Base-by-base conservation (phyloP, 1,284 basidiomycete species). In the Leccinum discolor region DNA sequence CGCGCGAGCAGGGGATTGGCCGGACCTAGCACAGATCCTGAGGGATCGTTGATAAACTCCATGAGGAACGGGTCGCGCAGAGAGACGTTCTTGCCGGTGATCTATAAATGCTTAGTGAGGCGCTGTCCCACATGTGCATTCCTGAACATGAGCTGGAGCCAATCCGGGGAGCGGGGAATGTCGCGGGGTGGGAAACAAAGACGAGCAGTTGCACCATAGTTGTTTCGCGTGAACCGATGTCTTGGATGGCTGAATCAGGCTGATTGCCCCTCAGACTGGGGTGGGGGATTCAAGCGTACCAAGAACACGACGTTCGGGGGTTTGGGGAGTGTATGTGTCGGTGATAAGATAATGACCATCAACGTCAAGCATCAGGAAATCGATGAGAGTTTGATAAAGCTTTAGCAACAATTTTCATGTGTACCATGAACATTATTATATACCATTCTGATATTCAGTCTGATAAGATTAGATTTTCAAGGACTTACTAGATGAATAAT, bases 1-100 rank as follows among this genome's bases (percentile, higher is more conserved):
- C 40, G 40, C 40, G 40, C 12, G 57, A 12, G 11, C 44, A 63
- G 44, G 62, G 52, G 69, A 69, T 42, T 84, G 82, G 16, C 70
- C 85, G 63, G 79, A 81, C 60, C 44, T 82, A 84, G 29, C 69
- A 52, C 50, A 52, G 50, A 23, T 23, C 21, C 50, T 23, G 50
- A 52, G 50, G 50, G 50, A 14, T 86, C 44, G 47, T 58, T 61
- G 64, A 67, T 65, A 64, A 42, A 32, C 14, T 57, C 26, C 67
- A 65, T 69, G 67, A 60, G 69, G 68, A 66, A 40, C 21, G 21
- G 7, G 21, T 52, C 52, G 35, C 18, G 11, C 12, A 52, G 56
- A n/a, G 21, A 18, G 11, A 12, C 32, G 58, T 66, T 62, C 63
- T 63, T 63, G 58, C 52, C 32, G 10, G 4, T 40, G 4, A 60